A percentile compares a stretch with the other conserved stretches of the same genome.
Conservation (phyloP, 768 basidiomycete species). For the Cystofilobasidium macerans region DNA sequence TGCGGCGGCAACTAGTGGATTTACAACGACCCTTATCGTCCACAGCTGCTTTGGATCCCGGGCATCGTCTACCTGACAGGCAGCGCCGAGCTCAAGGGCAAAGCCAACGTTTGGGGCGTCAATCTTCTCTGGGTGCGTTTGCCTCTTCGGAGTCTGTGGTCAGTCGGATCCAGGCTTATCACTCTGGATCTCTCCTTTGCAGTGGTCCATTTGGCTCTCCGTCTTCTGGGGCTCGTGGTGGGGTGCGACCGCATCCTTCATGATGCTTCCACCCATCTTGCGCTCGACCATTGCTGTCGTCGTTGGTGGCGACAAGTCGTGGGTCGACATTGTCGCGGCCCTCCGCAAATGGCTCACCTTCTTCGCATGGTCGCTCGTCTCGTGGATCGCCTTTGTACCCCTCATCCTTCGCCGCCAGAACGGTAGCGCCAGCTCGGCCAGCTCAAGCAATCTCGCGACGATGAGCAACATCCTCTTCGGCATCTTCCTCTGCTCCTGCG, state of each 20-base stretch:
- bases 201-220: conserved; percentile 77
- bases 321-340: conserved; percentile 58
- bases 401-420: conserved; percentile 44
- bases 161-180: not conserved
- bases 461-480: conserved; percentile 58
- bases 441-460: conserved; percentile 15
- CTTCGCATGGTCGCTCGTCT: conserved; percentile 45
- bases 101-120: conserved; percentile 13
- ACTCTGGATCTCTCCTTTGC: too few species aligned
- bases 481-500: conserved; percentile 53
- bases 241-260: conserved; percentile 53
- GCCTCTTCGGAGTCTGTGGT: not conserved
- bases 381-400: conserved; percentile 65
- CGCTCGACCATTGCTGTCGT: conserved; percentile 61
- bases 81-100: conserved; percentile 28
- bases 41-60: conserved; percentile 39
- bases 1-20: conserved; percentile 39
- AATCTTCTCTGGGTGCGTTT: conserved; percentile 13
- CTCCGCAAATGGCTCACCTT: conserved; percentile 46
- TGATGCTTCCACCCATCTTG: conserved; percentile 43
- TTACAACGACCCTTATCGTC: not conserved
- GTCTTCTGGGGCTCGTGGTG: conserved; percentile 78
- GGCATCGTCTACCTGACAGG: conserved; percentile 53
- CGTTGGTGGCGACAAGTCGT: conserved; percentile 38
- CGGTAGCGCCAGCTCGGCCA: conserved; percentile 26